phyloP scores from a whole-genome alignment of 306 rosid species.

The Fagus sylvatica region DNA sequence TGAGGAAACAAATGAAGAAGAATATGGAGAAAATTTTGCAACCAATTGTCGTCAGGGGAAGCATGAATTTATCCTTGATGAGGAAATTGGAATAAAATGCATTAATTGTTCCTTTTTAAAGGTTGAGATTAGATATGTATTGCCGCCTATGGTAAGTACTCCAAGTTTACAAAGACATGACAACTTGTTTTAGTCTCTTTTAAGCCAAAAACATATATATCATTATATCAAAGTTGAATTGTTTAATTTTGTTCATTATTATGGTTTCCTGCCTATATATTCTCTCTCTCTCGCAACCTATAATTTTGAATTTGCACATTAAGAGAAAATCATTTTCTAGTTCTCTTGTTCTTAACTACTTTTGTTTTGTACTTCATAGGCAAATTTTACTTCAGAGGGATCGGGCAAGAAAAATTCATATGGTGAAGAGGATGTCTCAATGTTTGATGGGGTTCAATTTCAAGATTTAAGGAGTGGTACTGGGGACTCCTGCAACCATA shows the following conservation, averaged over 20 bases:
- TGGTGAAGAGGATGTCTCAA: background rate
- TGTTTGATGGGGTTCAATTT: slow-evolving; percentile 10
- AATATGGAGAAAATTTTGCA: background rate
- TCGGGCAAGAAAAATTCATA: background rate
- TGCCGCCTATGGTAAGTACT: slow-evolving; percentile 31
- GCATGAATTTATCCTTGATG: slow-evolving; percentile 19
- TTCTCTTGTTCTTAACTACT: background rate
- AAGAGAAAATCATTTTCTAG: background rate
- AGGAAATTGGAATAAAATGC: slow-evolving; percentile 36
- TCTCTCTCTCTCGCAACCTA: too few relatives aligned
- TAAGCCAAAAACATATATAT: too few relatives aligned
- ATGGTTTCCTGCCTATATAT: too few relatives aligned
- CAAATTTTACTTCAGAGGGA: background rate
- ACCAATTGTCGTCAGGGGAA: slow-evolving; percentile 17
- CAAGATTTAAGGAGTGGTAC: background rate
- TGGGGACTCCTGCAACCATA: background rate
- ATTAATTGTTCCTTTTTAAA: slow-evolving; percentile 3
- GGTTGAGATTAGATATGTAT: slow-evolving; percentile 21
- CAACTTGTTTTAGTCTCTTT: too few relatives aligned
- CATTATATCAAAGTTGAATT: too few relatives aligned
- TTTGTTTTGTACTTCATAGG: slow-evolving; percentile 17
- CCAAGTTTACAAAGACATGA: too few relatives aligned
- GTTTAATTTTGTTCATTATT: too few relatives aligned
- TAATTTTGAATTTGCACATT: too few relatives aligned
- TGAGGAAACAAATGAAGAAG: background rate